Base-by-base conservation (phyloP, 2,329 filamentous ascomycete genomes). In the Microdochium nivale region DNA sequence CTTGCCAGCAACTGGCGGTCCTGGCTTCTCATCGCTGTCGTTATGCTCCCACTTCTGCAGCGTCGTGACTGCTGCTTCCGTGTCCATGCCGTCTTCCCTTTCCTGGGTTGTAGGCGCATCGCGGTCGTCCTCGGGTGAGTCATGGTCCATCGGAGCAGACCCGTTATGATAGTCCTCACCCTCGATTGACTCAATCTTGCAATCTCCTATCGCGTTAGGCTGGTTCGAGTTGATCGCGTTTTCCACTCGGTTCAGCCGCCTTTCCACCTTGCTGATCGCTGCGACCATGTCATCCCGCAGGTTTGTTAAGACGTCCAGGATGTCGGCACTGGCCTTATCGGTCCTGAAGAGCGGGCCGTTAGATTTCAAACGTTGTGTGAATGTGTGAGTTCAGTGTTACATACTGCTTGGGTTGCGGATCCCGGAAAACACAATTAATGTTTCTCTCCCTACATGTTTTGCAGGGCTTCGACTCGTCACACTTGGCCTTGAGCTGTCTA, bases 331-430 rank as follows among this genome's bases (percentile, higher is more conserved):
- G 2, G 78, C 74, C 64, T 83, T 85, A 61, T 85, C 81, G 56
- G 79, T 75, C 51, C 77, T 80, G 52, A 37, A 27, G 27, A 19
- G 49, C 11, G 53, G 53, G n/a, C 57, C 54, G 47, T 50, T 35
- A 51, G 53, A n/a, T n/a, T 24, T 33, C 25, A 13, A 24, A 49
- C 7, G 23, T 23, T 23, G 48, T 43, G 21, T 43, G 35, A 37
- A 33, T 33, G 16, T 40, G 7, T 3, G 47, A 32, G 19, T 27
- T 32, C n/a, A 30, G 32, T 21, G 46, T 50, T 35, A 74, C 86
- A 66, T 77, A 95, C 88, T 95, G 92, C 64, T 95, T 94, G 16
- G 90, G 90, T 23, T 90, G 87, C 5, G 94, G 87, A 63, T 96
- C 91, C 58, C 91, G 84, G 67, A 96, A 97, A 67, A 88, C 85